Base-by-base conservation (phyloP, 202 grass and related monocot genomes). In the Panicum virgatum region DNA sequence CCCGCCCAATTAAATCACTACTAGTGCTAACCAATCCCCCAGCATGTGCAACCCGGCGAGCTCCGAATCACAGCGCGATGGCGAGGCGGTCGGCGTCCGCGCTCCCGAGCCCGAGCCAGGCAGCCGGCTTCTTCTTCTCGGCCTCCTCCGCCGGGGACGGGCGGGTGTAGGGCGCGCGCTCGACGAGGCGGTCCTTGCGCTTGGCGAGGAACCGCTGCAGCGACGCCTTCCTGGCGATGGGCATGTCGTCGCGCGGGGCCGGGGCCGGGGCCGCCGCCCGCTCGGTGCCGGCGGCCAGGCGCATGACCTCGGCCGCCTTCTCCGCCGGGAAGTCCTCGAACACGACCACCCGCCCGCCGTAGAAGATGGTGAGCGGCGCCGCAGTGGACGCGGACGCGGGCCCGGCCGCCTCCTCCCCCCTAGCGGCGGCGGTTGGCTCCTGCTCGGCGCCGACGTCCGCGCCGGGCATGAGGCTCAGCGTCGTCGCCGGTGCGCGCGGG, bases 391-490 rank as follows among this genome's bases (percentile, higher is more conserved):
- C n/a, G 9, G 75, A 15, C 2, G 89, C 78, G 5, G 69, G 81
- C 10, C 62, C 87, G 0, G 19, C 37, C 0, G 5, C 43, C 3
- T 5, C 52, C 25, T 60, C 43, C 5, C 1, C 44, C 25, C n/a
- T 10, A 22, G 7, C 45, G 18, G 23, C 68, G 23, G 3, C 2
- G 20, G 51, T 39, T 22, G 7, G 27, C 62, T 40, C 68, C 70
- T 42, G 22, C 23, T 22, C 44, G 34, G 29, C 29, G 0, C 18
- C 71, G 42, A 93, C 88, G 36, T 90, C 89, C 1, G 80, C 92
- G 20, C 96, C 88, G 14, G 92, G 96, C 67, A 96, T 88, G 58
- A 98, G 81, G 80, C 81, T 96, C 59, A 98, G 88, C 26, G 96
- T 98, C 22, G 82, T 78, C 44, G 78, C 77, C 79, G 85, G 78